Evolutionary conservation across 768 basidiomycete species (phyloP), one percentile per base, ranked within the genome.

Genomic region (Multifurca ochricompacta): DNA sequence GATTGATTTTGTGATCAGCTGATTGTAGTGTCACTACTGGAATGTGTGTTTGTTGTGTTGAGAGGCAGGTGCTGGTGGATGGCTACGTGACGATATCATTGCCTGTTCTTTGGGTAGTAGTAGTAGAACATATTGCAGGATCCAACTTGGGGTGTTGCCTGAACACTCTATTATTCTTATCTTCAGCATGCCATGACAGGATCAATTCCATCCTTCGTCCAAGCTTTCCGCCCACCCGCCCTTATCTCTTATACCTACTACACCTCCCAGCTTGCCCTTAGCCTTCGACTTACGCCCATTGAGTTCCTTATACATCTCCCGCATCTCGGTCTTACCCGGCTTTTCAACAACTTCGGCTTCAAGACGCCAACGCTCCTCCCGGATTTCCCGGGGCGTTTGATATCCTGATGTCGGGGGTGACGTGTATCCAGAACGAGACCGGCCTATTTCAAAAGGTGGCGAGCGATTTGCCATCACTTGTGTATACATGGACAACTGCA

Each of bases 281-380:
- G 66, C 71, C 64, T 77, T 79, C 2, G 82, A 73, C 70, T 94
- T 96, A 58, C 92, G 77, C 14, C 92, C 92, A 18, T 86, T 87
- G 9, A 94, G 71, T 52, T 89, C 86, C 71, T 94, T 94, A 73
- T 95, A 96, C 77, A 86, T 83, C 63, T 86, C 87, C 36, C 92
- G 79, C 85, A 92, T 91, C 68, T 92, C 89, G 2, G 80, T 56
- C 69, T 94, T 95, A 44, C 80, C 79, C 27, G 87, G 90, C 41
- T 70, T 73, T 18, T 73, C 71, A 9, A 71, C 61, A 0, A 69
- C 69, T 40, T 83, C 79, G 5, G 78, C 78, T 58, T 80, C 78
- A 32, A 67, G 66, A 53, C 69, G 73, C 85, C 90, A 91, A 58
- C 76, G 78, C 64, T 90, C 90, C 62, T 92, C 90, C 32, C 81